Conservation (phyloP, 768 basidiomycete species). For the Mycena latifolia region DNA sequence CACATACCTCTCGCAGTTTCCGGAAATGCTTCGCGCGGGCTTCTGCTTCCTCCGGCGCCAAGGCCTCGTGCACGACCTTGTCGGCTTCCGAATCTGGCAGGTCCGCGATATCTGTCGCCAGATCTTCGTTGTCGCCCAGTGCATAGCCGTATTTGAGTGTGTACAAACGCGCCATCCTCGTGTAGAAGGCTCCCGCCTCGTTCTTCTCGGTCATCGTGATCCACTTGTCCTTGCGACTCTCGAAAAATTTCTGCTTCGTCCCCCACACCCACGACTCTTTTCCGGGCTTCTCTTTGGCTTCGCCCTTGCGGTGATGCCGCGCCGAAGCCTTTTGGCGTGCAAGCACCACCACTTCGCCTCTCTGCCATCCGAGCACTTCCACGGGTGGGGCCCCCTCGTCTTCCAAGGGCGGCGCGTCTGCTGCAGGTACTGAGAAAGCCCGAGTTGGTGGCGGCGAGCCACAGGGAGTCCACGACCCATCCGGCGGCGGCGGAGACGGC, state of each 20-base stretch:
- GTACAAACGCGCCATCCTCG: background rate
- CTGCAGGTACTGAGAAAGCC: too few relatives aligned
- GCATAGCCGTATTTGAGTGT: background rate
- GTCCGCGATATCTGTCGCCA: background rate
- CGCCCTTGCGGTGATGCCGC: too few relatives aligned
- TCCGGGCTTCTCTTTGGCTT: background rate
- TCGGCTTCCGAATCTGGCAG: background rate
- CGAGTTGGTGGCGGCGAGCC: too few relatives aligned
- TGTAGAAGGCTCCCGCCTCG: background rate
- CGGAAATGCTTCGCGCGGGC: background rate
- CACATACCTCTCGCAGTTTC: constrained; percentile 1
- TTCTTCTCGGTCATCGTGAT: background rate
- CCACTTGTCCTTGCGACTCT: background rate
- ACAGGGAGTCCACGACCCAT: too few relatives aligned
- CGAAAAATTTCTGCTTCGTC: background rate
- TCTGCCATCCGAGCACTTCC: too few relatives aligned
- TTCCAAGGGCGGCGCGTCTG: too few relatives aligned
- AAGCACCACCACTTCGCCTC: too few relatives aligned
- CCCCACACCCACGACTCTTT: background rate
- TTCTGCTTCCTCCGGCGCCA: background rate
- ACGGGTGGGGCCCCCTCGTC: too few relatives aligned
- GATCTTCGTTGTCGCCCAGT: background rate
- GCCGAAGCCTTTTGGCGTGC: too few relatives aligned
- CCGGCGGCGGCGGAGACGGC: too few relatives aligned
- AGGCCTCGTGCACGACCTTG: background rate